Evolutionary conservation across 306 rosid species (phyloP).

Genomic region (Prunus padus): DNA sequence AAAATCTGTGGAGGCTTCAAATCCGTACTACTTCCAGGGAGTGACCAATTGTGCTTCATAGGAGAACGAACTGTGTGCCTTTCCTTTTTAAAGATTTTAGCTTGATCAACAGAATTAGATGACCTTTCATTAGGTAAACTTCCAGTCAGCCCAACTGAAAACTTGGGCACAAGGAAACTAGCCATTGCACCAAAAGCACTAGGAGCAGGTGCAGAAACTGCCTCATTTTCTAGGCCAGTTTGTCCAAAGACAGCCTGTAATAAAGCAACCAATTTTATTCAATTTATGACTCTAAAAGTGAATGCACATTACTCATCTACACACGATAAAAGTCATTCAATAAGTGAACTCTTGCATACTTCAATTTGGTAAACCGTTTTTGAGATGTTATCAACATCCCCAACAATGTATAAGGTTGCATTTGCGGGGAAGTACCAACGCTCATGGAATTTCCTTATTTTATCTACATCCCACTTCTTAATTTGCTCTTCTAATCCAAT

Average conservation of each 20-base stretch:
- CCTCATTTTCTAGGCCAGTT: slow-evolving; percentile 64
- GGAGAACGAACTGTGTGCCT: slow-evolving; percentile 92
- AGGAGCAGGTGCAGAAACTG: slow-evolving; percentile 64
- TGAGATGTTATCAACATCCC: slow-evolving; percentile 82
- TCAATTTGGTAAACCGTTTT: slow-evolving; percentile 82
- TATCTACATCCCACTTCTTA: slow-evolving; percentile 97
- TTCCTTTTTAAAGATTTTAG: slow-evolving; percentile 68
- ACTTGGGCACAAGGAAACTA: slow-evolving; percentile 95
- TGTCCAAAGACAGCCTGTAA: slow-evolving; percentile 86
- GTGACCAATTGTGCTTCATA: slow-evolving; percentile 93
- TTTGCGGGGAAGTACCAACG: slow-evolving; percentile 99
- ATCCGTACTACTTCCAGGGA: slow-evolving; percentile 59
- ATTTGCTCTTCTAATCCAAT: slow-evolving; percentile 98
- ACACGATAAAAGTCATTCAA: slow-evolving; percentile 20
- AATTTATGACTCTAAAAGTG: slow-evolving; percentile 31
- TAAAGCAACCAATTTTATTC: slow-evolving; percentile 22
- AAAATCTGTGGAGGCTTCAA: slow-evolving; percentile 82
- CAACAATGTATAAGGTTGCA: slow-evolving; percentile 94
- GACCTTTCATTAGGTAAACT: slow-evolving; percentile 64
- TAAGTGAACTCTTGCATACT: slow-evolving; percentile 44
- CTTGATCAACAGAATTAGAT: slow-evolving; percentile 62
- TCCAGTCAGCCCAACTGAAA: slow-evolving; percentile 78
- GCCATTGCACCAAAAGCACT: slow-evolving; percentile 98
- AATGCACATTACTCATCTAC: slow-evolving; percentile 16
- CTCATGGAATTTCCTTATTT: slow-evolving; percentile 96